phyloP scores from a whole-genome alignment of 805 yeast genomes.

The Kazachstania kunashirensis region DNA sequence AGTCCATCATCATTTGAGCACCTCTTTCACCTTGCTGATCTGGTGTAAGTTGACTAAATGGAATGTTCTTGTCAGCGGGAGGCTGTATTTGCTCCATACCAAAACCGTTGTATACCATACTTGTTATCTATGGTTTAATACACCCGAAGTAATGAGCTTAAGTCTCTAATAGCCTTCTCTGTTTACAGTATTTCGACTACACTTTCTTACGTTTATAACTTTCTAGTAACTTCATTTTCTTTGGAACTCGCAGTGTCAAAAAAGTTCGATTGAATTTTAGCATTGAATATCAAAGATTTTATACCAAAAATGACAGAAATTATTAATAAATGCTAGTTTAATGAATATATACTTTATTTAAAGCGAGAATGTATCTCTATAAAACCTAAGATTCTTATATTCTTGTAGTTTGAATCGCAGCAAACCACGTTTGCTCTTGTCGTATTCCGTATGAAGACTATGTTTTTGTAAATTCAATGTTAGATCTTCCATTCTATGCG shows the following conservation, averaged over 20 bases:
- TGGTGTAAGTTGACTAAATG: conserved; percentile 64
- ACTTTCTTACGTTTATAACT: no score
- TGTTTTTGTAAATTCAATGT: conserved; percentile 9
- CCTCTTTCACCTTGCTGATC: conserved; percentile 92
- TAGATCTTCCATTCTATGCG: conserved; percentile 1
- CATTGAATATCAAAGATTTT: no score
- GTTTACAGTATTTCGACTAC: no score
- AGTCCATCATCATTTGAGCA: conserved; percentile 69
- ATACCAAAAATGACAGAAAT: no score
- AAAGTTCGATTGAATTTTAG: no score
- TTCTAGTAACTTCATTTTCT: no score
- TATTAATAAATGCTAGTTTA: no score
- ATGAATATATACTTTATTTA: conserved; percentile 1
- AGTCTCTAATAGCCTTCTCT: no score
- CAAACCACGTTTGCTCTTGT: conserved; percentile 12
- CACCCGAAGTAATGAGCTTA: no score
- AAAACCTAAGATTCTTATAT: conserved; percentile 19
- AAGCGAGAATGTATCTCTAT: conserved; percentile 22
- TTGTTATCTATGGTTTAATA: no score
- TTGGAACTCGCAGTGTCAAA: no score
- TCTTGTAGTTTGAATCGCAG: conserved; percentile 16
- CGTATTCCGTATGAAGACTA: conserved; percentile 12
- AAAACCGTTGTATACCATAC: conserved; percentile 35
- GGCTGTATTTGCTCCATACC: conserved; percentile 34
- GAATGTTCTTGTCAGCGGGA: conserved; percentile 35